Evolutionary conservation across 176 grass and related monocot genomes (phyloP).

Genomic region (Puya raimondii): DNA sequence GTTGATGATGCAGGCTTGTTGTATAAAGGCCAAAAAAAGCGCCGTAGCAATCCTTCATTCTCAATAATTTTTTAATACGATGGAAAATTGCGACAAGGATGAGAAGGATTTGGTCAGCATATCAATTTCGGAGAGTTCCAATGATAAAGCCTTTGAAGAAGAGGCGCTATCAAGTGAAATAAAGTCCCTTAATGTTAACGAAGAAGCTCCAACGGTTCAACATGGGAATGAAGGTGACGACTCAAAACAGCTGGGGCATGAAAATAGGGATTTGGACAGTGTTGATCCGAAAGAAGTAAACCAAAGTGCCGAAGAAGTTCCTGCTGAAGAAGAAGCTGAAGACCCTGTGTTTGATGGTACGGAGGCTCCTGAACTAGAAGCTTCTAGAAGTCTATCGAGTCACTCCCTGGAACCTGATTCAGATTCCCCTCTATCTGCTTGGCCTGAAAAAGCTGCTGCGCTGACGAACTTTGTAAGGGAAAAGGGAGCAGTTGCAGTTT

Average conservation of each 20-base stretch:
- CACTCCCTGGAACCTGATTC: slow-evolving; percentile 35
- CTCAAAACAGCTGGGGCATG: slow-evolving; percentile 18
- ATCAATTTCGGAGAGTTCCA: slow-evolving; percentile 16
- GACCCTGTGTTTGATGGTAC: slow-evolving; percentile 96
- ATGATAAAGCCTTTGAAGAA: slow-evolving; percentile 20
- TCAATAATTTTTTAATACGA: background rate
- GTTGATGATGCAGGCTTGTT: too few relatives aligned
- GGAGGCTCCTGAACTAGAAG: slow-evolving; percentile 66
- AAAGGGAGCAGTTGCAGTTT: slow-evolving; percentile 64
- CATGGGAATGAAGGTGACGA: slow-evolving; percentile 22
- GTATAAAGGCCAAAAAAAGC: too few relatives aligned
- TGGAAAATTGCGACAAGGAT: slow-evolving; percentile 40
- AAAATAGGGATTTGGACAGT: slow-evolving; percentile 21
- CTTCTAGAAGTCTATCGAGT: slow-evolving; percentile 32
- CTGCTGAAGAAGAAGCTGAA: slow-evolving; percentile 54
- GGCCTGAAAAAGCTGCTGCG: slow-evolving; percentile 76
- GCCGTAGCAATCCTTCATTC: too few relatives aligned
- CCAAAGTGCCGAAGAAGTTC: slow-evolving; percentile 32
- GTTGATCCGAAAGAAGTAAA: slow-evolving; percentile 29
- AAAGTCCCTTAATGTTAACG: slow-evolving; percentile 32
- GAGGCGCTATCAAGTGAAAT: slow-evolving; percentile 27
- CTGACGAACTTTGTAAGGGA: slow-evolving; percentile 88
- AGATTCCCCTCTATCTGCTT: slow-evolving; percentile 33
- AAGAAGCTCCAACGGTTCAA: slow-evolving; percentile 25
- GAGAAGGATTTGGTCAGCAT: slow-evolving; percentile 5